These are phyloP conservation scores for Lasiosphaeria hispida DNA, from an alignment of 495 filamentous ascomycete genomes.

Conservation along the genomic window DNA sequence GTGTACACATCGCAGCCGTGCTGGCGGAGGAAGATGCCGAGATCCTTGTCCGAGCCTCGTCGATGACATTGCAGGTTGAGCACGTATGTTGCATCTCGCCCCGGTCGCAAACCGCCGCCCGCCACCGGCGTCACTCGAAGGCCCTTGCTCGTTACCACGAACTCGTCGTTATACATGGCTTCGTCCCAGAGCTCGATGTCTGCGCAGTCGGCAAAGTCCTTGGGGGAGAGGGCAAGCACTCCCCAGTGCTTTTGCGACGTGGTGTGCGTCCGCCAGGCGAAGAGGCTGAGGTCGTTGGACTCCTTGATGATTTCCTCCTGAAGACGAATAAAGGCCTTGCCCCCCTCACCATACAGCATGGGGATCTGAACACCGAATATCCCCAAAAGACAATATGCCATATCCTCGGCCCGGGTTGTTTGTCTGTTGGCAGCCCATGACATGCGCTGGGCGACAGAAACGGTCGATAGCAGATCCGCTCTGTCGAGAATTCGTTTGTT, in stretches of 20 bases:
- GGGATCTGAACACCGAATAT: constrained; percentile 27
- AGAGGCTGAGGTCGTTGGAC: constrained; percentile 18
- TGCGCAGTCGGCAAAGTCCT: constrained; percentile 5
- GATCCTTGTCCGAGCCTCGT: neutral
- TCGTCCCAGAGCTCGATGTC: constrained; percentile 10
- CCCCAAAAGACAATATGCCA: constrained; percentile 30
- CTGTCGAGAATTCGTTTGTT: constrained; percentile 9
- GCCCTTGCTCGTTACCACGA: constrained; percentile 17
- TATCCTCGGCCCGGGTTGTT: constrained; percentile 24
- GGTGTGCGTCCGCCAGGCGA: constrained; percentile 12
- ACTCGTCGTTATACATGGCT: constrained; percentile 20
- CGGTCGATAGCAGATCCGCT: neutral
- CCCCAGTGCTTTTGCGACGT: constrained; percentile 16
- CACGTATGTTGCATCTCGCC: constrained; percentile 13
- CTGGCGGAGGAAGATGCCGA: constrained; percentile 22
- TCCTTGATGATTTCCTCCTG: constrained; percentile 24
- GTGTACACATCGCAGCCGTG: constrained; percentile 25
- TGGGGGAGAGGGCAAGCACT: constrained; percentile 12
- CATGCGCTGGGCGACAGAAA: constrained; percentile 23
- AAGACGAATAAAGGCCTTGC: constrained; percentile 19
- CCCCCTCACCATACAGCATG: constrained; percentile 21
- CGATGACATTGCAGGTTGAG: constrained; percentile 19
- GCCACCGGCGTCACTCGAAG: constrained; percentile 16
- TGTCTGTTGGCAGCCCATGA: constrained; percentile 22
- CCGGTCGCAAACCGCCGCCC: constrained; percentile 5